A percentile compares a stretch with the other conserved stretches of the same genome.
These are phyloP conservation scores for Nematocida displodere DNA, from an alignment of 371 early-diverging fungal genomes.

Conservation along the genomic window DNA sequence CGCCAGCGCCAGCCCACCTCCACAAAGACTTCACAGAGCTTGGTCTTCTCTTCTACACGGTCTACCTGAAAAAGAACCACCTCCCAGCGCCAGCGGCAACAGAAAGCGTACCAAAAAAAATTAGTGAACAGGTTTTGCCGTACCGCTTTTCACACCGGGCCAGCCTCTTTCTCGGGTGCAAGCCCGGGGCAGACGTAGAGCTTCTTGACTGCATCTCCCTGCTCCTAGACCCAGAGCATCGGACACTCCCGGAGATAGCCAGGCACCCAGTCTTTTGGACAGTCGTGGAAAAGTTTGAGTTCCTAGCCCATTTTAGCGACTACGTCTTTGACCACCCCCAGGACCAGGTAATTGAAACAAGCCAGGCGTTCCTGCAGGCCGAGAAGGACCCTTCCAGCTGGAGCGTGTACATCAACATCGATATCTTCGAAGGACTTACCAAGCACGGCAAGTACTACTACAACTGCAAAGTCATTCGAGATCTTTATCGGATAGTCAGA, in stretches of 20 bases:
- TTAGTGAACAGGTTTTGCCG: too few species aligned
- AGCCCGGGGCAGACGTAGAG: not conserved
- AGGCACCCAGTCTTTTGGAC: slow-evolving; percentile 60
- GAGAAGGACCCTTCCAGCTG: slow-evolving; percentile 46
- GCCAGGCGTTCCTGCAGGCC: not conserved
- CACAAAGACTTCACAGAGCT: not conserved
- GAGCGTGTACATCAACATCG: slow-evolving; percentile 31
- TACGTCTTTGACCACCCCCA: slow-evolving; percentile 45
- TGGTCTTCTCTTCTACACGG: not conserved
- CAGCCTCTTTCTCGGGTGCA: not conserved
- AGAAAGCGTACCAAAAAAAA: not conserved
- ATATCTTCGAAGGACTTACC: slow-evolving; percentile 11
- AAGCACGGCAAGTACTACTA: slow-evolving; percentile 50
- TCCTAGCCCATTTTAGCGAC: slow-evolving; percentile 57
- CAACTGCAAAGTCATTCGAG: slow-evolving; percentile 41
- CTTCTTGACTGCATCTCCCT: slow-evolving; percentile 44
- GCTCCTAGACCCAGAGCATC: not conserved
- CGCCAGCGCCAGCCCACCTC: not conserved
- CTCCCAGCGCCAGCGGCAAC: not conserved
- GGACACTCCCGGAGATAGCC: not conserved
- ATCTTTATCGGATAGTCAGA: slow-evolving; percentile 54
- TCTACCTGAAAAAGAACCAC: not conserved
- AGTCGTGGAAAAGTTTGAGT: slow-evolving; percentile 43
- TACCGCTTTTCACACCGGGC: too few species aligned
- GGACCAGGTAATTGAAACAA: slow-evolving; percentile 27